Evolutionary conservation across 805 yeast species (phyloP), one percentile per base, ranked within the genome.

Genomic region (Candida arabinofermentans): DNA sequence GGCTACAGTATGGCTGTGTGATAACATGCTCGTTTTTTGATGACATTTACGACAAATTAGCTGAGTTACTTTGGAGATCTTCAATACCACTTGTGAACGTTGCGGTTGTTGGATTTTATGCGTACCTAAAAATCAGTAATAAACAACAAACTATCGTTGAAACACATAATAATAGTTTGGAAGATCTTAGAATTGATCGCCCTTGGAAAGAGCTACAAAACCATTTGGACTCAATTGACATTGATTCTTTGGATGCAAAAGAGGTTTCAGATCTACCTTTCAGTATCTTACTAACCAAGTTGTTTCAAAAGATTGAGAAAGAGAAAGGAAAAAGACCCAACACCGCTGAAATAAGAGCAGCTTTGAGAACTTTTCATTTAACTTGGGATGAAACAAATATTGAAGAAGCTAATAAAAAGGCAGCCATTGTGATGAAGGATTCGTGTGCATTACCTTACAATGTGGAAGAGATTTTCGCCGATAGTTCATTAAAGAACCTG

Each of bases 121-220:
- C 89, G 1, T 62, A 69, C 14, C 46, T 86, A 4, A 66, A 79
- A 32, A 55, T 83, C 4, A 62, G 75, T 24, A 58, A 74, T n/a
- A 59, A 55, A 22, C 87, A 81, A 50, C 77, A 78, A 8, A 75
- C 81, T n/a, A 75, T 86, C 2, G 64, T 87, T 13, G 90, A 90
- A 45, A 77, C 96, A 0, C 95, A 88, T 58, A 79, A 57, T 26
- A 65, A 75, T 12, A 66, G 74, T 8, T 54, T 81, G 2, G 77
- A 71, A 21, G 96, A 87, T 53, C 62, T 89, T 43, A 65, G 95
- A 39, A 61, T 89, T 2, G 81, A 79, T 44, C 33, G 39, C 2
- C 86, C 93, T 1, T 91, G 96, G 96, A 63, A 69, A 1, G 88
- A 85, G 49, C 61, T 89, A 7, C 59, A 61, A 27, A 64, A 61